Evolutionary conservation across 2,329 filamentous ascomycete genomes (phyloP).

Genomic region (Bipolaris bicolor): DNA sequence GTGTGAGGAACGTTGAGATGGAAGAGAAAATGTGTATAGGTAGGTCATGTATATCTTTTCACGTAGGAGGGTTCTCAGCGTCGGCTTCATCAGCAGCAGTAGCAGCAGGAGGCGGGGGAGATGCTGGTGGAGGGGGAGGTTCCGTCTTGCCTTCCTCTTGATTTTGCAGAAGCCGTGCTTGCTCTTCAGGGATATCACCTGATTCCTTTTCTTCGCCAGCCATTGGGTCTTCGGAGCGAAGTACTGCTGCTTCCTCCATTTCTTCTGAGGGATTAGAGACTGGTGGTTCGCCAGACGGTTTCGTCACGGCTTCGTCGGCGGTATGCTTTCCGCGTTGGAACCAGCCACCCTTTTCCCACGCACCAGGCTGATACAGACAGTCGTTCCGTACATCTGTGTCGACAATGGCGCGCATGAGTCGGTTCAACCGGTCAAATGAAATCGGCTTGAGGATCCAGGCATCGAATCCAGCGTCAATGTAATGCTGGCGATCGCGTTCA

Average conservation of each 20-base stretch:
- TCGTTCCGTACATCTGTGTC: constrained; percentile 63
- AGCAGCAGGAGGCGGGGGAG: background rate
- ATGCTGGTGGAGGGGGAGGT: constrained; percentile 1
- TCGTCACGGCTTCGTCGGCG: constrained; percentile 48
- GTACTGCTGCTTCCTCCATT: constrained; percentile 27
- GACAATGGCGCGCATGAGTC: constrained; percentile 72
- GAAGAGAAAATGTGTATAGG: background rate
- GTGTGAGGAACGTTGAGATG: background rate
- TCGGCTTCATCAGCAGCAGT: background rate
- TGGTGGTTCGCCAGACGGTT: constrained; percentile 33
- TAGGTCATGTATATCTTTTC: constrained; percentile 1
- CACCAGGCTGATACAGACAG: constrained; percentile 72
- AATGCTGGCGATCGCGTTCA: constrained; percentile 71
- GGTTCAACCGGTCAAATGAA: constrained; percentile 75
- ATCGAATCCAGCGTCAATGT: constrained; percentile 81
- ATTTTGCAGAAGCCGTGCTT: constrained; percentile 26
- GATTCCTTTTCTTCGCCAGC: constrained; percentile 22
- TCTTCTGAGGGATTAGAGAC: constrained; percentile 27
- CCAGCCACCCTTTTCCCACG: constrained; percentile 90
- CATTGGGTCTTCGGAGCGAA: constrained; percentile 27
- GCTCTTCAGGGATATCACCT: constrained; percentile 31
- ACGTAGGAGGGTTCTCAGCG: constrained; percentile 4
- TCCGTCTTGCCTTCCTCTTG: constrained; percentile 17
- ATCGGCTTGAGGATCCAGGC: constrained; percentile 92
- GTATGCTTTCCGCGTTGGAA: constrained; percentile 60